Evolutionary conservation across 1,284 basidiomycete species (phyloP).

Genomic region (Ceratobasidium sp.): DNA sequence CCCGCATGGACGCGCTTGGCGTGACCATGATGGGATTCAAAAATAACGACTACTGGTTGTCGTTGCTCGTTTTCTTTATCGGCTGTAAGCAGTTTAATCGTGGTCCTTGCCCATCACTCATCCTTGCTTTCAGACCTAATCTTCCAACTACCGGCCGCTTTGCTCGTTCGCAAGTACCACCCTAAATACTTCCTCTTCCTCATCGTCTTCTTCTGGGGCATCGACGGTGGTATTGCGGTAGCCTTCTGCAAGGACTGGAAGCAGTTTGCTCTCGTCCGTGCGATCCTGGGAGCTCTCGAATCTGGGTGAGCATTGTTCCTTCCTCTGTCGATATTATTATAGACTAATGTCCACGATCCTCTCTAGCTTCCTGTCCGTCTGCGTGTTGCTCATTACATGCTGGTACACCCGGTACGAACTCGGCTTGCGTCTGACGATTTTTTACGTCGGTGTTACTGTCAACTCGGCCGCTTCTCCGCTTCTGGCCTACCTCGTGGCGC

Average conservation of each 20-base stretch:
- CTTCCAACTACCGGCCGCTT: slow-evolving; percentile 33
- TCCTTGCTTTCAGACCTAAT: slow-evolving; percentile 13
- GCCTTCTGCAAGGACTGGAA: slow-evolving; percentile 35
- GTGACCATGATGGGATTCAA: slow-evolving; percentile 38
- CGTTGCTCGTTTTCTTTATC: slow-evolving; percentile 41
- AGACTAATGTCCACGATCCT: no score
- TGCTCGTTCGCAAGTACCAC: slow-evolving; percentile 36
- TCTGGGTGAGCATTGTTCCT: slow-evolving; percentile 11
- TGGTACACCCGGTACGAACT: slow-evolving; percentile 40
- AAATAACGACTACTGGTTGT: slow-evolving; percentile 43
- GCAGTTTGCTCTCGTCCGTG: slow-evolving; percentile 37
- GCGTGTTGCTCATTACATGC: slow-evolving; percentile 37
- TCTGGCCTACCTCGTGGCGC: slow-evolving; percentile 27
- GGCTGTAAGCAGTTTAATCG: slow-evolving; percentile 17
- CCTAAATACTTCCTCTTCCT: slow-evolving; percentile 33
- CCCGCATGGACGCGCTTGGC: slow-evolving; percentile 37
- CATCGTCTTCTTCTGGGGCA: slow-evolving; percentile 36
- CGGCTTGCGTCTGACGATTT: slow-evolving; percentile 35
- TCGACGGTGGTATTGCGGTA: slow-evolving; percentile 34
- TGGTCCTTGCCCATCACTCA: background rate
- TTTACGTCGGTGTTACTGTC: slow-evolving; percentile 26
- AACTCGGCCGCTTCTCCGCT: slow-evolving; percentile 25
- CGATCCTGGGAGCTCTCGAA: slow-evolving; percentile 15
- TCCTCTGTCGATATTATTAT: no score
- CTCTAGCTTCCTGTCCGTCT: slow-evolving; percentile 38